phyloP scores from a whole-genome alignment of 495 filamentous ascomycete species.

The Aspergillus steynii region DNA sequence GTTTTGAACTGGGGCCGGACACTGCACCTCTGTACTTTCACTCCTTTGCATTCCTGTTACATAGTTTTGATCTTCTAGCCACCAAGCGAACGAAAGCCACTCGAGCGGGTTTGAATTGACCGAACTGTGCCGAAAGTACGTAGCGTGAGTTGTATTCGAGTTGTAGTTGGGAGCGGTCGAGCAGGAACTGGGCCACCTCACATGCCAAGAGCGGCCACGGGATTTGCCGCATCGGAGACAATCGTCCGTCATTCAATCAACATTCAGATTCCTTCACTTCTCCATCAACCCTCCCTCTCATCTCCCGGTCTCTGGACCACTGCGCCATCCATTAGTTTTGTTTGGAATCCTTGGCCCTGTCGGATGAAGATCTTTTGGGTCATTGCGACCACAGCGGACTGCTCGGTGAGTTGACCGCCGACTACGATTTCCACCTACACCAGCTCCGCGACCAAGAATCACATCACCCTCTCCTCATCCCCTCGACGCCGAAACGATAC shows the following conservation, averaged over 20 bases:
- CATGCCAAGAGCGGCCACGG: background rate
- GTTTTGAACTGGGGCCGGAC: no score
- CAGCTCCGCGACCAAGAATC: background rate
- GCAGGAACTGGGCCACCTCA: background rate
- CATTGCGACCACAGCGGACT: no score
- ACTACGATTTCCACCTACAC: background rate
- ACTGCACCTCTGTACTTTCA: background rate
- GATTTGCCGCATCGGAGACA: background rate
- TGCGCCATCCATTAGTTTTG: no score
- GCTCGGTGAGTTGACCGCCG: background rate
- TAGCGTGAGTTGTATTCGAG: background rate
- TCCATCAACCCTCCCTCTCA: background rate
- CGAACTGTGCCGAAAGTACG: background rate
- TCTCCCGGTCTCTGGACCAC: no score
- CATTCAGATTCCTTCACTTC: background rate
- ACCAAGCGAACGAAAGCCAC: background rate
- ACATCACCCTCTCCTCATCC: background rate
- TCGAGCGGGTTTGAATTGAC: background rate
- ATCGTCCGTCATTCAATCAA: background rate
- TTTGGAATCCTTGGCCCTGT: no score
- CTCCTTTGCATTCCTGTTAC: background rate
- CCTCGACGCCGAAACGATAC: background rate
- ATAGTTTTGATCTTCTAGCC: background rate
- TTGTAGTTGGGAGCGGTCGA: background rate
- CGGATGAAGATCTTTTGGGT: no score